Conservation (phyloP, 1,284 basidiomycete species). For the Prillingera fragicola region DNA sequence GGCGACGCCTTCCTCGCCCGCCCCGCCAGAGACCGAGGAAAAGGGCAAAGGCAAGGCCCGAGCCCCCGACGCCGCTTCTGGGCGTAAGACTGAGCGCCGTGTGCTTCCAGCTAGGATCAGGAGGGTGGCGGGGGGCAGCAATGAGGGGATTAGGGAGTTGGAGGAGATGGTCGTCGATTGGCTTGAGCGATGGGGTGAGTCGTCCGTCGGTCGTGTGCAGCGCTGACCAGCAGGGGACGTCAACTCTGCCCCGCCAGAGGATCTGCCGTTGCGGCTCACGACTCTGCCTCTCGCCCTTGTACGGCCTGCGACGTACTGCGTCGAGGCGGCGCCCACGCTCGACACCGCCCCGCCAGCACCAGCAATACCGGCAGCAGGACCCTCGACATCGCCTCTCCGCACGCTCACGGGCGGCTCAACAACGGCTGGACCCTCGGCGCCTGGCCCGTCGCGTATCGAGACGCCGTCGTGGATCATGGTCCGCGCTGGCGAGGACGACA, state of each 20-base stretch:
- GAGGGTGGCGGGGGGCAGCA: constrained; percentile 64
- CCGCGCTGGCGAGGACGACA: constrained; percentile 37
- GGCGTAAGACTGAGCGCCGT: constrained; percentile 58
- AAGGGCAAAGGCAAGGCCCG: constrained; percentile 10
- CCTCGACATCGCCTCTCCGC: too few species aligned
- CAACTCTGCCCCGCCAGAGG: constrained; percentile 61
- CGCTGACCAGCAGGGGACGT: constrained; percentile 56
- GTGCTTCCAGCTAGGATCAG: constrained; percentile 71
- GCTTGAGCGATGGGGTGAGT: constrained; percentile 69
- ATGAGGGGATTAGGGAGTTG: constrained; percentile 55
- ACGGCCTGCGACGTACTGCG: constrained; percentile 14
- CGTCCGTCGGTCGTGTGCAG: constrained; percentile 1
- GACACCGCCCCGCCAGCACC: too few species aligned
- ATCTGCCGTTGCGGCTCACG: neutral
- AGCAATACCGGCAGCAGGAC: too few species aligned
- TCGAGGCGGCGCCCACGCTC: constrained; percentile 2
- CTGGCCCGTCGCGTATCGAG: constrained; percentile 29
- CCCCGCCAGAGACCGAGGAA: too few species aligned
- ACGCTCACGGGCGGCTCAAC: too few species aligned
- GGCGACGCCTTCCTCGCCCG: neutral
- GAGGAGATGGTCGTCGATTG: constrained; percentile 80
- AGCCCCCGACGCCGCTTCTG: constrained; percentile 1
- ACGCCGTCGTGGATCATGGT: constrained; percentile 39
- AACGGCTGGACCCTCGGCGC: neutral
- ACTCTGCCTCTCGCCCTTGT: constrained; percentile 19